Conservation (phyloP, 176 grass and related monocot species). For the Urochloa ruziziensis region DNA sequence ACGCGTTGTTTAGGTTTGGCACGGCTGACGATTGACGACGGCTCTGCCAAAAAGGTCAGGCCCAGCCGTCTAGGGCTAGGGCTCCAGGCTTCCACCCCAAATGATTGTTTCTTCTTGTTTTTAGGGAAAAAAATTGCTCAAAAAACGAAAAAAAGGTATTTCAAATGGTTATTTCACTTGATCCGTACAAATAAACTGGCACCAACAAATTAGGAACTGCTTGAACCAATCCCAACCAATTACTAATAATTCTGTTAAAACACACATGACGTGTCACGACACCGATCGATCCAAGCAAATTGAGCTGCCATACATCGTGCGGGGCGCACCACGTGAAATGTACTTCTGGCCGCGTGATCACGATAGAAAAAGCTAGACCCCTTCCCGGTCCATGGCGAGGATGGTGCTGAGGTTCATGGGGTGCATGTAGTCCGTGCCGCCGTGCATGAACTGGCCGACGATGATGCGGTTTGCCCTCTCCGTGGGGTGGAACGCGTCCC, state of each 20-base stretch:
- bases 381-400: slow-evolving; percentile 54
- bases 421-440: slow-evolving; percentile 67
- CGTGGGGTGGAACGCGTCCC: slow-evolving; percentile 83
- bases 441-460: slow-evolving; percentile 69
- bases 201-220: not conserved
- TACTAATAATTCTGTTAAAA: not conserved
- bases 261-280: no score
- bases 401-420: slow-evolving; percentile 96
- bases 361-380: not conserved
- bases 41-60: not conserved
- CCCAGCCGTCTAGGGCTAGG: no score
- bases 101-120: no score
- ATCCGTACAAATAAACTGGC: no score
- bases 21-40: not conserved
- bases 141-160: no score
- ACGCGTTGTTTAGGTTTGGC: not conserved
- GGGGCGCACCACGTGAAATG: not conserved
- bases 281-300: not conserved
- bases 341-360: not conserved
- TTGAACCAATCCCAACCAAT: not conserved
- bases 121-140: no score
- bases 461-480: slow-evolving; percentile 84
- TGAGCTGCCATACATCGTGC: not conserved
- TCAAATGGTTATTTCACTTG: not conserved
- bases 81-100: no score